Percentiles rank a stretch among this genome's conserved stretches.
These are phyloP conservation scores for Stachybotrys chartarum DNA, from an alignment of 2,329 filamentous ascomycete genomes.

Conservation along the genomic window DNA sequence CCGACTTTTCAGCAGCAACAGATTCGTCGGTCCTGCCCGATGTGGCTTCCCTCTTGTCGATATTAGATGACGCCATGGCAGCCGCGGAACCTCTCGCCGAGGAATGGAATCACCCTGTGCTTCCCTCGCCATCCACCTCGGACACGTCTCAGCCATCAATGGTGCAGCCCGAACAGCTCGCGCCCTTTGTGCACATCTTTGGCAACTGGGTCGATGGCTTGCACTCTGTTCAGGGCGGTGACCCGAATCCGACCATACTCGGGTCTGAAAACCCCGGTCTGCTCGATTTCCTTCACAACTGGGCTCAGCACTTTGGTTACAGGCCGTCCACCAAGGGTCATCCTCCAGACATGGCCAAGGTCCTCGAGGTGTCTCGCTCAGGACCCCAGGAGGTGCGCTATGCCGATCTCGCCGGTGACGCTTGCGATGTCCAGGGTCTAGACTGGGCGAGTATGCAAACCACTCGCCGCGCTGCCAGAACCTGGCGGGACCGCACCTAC, in stretches of 20 bases:
- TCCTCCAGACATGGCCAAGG: slow-evolving; percentile 19
- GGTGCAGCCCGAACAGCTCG: background rate
- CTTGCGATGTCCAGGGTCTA: slow-evolving; percentile 52
- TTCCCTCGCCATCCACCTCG: background rate
- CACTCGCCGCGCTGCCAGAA: slow-evolving; percentile 39
- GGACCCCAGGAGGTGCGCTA: slow-evolving; percentile 22
- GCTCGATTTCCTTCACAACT: slow-evolving; percentile 41
- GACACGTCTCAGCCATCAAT: slow-evolving; percentile 3
- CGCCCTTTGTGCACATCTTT: background rate
- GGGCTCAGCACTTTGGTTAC: slow-evolving; percentile 29
- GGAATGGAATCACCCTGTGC: background rate
- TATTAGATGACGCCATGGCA: background rate
- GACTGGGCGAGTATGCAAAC: slow-evolving; percentile 49
- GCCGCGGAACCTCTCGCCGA: background rate
- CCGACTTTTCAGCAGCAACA: background rate
- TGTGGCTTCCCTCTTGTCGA: background rate
- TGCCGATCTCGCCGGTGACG: slow-evolving; percentile 45
- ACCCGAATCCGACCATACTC: slow-evolving; percentile 29
- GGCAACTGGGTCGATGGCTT: background rate
- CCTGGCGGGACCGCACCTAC: slow-evolving; percentile 40
- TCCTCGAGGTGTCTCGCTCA: slow-evolving; percentile 20
- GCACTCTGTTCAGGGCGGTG: slow-evolving; percentile 16
- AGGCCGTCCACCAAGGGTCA: slow-evolving; percentile 14
- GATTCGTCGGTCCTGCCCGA: background rate
- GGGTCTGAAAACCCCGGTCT: slow-evolving; percentile 43